A percentile compares a stretch with the other conserved stretches of the same genome.
Evolutionary conservation across 495 filamentous ascomycete genomes (phyloP).

Genomic region (Talaromyces liani): DNA sequence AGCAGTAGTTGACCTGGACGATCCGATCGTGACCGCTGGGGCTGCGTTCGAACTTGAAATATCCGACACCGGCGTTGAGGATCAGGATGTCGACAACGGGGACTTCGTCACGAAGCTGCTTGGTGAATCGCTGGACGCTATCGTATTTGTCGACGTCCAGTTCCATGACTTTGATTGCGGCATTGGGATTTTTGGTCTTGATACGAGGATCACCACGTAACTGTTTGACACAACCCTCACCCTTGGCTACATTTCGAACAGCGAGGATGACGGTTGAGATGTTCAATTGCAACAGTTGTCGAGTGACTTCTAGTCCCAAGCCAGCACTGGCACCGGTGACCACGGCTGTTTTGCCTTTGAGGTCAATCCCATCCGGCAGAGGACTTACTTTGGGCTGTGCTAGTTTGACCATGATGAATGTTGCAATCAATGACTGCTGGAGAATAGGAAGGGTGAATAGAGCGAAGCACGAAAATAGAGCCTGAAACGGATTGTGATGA

Average conservation of each 20-base stretch:
- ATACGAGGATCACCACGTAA: conserved; percentile 4
- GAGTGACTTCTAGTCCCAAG: conserved; percentile 14
- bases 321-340: conserved; percentile 19
- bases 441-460: not conserved
- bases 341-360: conserved; percentile 16
- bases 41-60: conserved; percentile 15
- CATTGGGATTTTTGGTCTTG: conserved; percentile 9
- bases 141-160: conserved; percentile 19
- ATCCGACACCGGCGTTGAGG: conserved; percentile 26
- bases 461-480: not conserved
- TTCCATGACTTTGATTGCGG: conserved; percentile 15
- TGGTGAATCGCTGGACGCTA: conserved; percentile 19
- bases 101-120: conserved; percentile 14
- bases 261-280: conserved; percentile 17
- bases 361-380: conserved; percentile 10
- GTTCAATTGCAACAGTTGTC: conserved; percentile 12
- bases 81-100: conserved; percentile 20
- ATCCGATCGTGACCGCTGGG: conserved; percentile 22
- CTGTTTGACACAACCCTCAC: conserved; percentile 12
- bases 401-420: not conserved
- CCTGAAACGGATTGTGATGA: too few species aligned
- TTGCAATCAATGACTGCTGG: not conserved
- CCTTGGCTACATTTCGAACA: conserved; percentile 17
- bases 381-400: conserved; percentile 1
- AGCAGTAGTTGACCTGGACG: conserved; percentile 28